Base-by-base conservation (phyloP, 1,139 yeast genomes). In the Yamadazyma oceani region DNA sequence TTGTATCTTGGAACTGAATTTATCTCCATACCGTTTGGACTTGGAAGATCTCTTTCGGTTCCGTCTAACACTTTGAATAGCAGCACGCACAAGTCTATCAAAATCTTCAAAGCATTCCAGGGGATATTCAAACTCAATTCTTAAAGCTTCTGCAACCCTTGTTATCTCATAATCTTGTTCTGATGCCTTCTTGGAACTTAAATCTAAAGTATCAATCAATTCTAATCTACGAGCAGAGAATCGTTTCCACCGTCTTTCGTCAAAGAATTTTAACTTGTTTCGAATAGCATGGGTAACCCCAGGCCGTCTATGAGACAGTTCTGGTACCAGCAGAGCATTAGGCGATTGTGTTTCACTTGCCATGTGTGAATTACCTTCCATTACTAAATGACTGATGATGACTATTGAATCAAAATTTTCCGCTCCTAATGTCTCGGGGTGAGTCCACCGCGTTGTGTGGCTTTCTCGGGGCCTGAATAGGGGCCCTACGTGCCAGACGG, bases 1-100 rank as follows among this genome's bases (percentile, higher is more conserved):
- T 21, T 40, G 39, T 3, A 39, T 26, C 26, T 39, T 41, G 11
- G 32, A 40, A 14, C 40, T 21, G 17, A 39, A 39, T 5, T 34
- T 39, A 31, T 41, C 34, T 11, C 17, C 9, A 14, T 12, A 14
- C 26, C 50, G 44, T 32, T 53, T 56, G 0, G 70, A 46, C 42
- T 69, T 65, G 24, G 67, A 58, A 13, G 69, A 62, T 39, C 78
- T 45, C 43, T 72, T 72, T 16, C 78, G 50, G 46, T 72, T 72
- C 36, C 78, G 51, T 33, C 78, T 47, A 2, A 69, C 78, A 44
- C 75, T 68, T 45, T 92, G 98, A 19, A 92, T 84, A 0, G 96
- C 97, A 2, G 96, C 95, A 24, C 96, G 69, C 0, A 92, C 97
- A 31, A 92, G 73, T 57, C 84, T 85, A 58, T 89, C 96, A 57